Conservation (phyloP, 225 moss, liverwort and hornwort species). For the Antitrichia curtipendula region DNA sequence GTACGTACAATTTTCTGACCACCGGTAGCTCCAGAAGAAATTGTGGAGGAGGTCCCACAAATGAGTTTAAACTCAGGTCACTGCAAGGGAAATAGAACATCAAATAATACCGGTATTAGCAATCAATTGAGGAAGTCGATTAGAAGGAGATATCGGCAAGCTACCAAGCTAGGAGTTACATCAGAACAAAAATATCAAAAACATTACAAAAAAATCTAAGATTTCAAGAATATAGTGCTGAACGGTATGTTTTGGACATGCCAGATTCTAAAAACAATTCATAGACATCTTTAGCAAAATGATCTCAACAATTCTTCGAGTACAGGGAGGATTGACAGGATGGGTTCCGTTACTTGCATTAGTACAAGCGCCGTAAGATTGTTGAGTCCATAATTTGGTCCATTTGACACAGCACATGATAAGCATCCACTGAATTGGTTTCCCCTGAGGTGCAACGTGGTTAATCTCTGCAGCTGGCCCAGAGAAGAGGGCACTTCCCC, state of each 20-base stretch:
- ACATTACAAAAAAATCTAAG: not conserved
- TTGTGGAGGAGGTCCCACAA: conserved; percentile 22
- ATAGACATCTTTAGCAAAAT: not conserved
- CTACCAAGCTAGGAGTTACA: not conserved
- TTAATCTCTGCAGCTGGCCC: conserved; percentile 19
- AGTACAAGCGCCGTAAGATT: conserved; percentile 3
- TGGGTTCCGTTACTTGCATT: not conserved
- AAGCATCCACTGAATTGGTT: conserved; percentile 31
- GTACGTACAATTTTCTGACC: conserved; percentile 14
- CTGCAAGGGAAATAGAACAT: not conserved
- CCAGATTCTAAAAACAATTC: not conserved
- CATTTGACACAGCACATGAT: conserved; percentile 10
- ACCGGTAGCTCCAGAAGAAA: conserved; percentile 17
- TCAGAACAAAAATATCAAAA: not conserved
- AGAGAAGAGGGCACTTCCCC: conserved; percentile 10
- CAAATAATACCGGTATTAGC: not conserved
- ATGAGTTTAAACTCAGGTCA: conserved; percentile 27
- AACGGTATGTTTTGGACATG: not conserved
- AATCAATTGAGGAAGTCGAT: not conserved
- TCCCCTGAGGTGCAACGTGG: not conserved
- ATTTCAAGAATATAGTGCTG: not conserved
- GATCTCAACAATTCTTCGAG: not conserved
- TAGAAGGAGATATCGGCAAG: not conserved
- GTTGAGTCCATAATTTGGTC: conserved; percentile 9
- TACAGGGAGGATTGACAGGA: not conserved